Conservation (phyloP, 2,329 filamentous ascomycete genomes). For the Fusarium veterinarium region DNA sequence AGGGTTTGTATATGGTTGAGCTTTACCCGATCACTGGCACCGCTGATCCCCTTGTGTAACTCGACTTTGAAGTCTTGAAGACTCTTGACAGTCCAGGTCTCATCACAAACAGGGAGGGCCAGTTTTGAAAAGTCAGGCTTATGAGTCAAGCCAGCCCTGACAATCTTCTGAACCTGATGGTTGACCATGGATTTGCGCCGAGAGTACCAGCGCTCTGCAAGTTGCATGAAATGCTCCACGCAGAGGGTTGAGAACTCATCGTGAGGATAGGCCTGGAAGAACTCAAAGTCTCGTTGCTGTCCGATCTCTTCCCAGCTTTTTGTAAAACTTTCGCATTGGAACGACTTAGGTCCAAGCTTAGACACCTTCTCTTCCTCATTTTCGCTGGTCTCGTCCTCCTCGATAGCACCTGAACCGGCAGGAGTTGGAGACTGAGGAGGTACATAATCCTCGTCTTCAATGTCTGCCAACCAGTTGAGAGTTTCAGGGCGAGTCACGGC, state of each 20-base stretch:
- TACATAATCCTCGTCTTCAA: not conserved
- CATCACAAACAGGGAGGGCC: conserved; percentile 14
- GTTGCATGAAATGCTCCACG: conserved; percentile 16
- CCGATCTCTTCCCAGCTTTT: not conserved
- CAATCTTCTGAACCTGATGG: not conserved
- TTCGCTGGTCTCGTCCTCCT: not conserved
- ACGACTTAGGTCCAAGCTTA: not conserved
- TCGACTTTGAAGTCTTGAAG: conserved; percentile 1
- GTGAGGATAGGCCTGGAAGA: conserved; percentile 36
- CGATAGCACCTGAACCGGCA: not conserved
- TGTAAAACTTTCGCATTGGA: conserved; percentile 7
- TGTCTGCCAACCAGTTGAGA: not conserved
- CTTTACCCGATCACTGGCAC: not conserved
- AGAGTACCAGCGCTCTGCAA: conserved; percentile 28
- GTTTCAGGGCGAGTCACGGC: not conserved
- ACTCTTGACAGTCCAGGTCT: conserved; percentile 10
- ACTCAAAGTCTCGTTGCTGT: conserved; percentile 7
- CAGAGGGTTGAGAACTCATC: conserved; percentile 32
- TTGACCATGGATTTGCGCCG: conserved; percentile 3
- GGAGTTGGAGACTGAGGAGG: not conserved
- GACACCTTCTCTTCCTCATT: not conserved
- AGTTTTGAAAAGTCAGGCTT: conserved; percentile 17
- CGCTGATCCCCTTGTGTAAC: not conserved
- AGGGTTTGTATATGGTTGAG: not conserved
- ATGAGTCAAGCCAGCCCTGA: not conserved